Evolutionary conservation across 306 rosid species (phyloP).

Genomic region (Notholithocarpus densiflorus): DNA sequence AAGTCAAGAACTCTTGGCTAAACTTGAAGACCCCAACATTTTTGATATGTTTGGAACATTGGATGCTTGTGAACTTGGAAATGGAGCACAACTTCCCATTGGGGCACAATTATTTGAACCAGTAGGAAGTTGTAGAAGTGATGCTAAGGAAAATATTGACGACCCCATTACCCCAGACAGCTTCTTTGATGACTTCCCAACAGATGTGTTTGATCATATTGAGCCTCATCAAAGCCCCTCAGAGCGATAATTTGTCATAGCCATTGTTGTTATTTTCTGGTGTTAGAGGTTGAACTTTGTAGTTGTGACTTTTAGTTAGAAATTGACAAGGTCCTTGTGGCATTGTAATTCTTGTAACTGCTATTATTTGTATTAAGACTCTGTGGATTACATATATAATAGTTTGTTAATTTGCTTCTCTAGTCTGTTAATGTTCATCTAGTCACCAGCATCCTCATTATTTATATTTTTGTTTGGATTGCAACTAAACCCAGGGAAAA

Average conservation of each 20-base stretch:
- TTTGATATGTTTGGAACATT: slow-evolving; percentile 36
- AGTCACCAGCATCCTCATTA: background rate
- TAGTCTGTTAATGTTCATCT: background rate
- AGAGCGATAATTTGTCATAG: slow-evolving; percentile 25
- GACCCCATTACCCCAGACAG: slow-evolving; percentile 27
- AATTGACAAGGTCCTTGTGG: background rate
- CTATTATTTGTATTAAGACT: slow-evolving; percentile 15
- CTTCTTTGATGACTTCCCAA: slow-evolving; percentile 76
- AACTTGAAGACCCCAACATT: slow-evolving; percentile 37
- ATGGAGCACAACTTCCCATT: slow-evolving; percentile 27
- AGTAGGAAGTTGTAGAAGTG: slow-evolving; percentile 35
- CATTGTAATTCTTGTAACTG: background rate
- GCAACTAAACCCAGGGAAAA: too few relatives aligned
- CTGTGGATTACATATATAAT: background rate
- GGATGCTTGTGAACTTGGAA: slow-evolving; percentile 41
- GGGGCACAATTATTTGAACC: slow-evolving; percentile 43
- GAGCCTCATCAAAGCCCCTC: slow-evolving; percentile 45
- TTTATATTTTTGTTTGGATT: background rate
- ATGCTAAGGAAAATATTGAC: slow-evolving; percentile 24
- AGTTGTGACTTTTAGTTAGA: background rate
- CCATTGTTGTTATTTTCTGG: background rate
- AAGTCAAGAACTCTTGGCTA: slow-evolving; percentile 39
- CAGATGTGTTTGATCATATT: slow-evolving; percentile 56
- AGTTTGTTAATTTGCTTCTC: background rate
- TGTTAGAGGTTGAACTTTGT: background rate